These are phyloP conservation scores for Globisporangium emineosum DNA, from an alignment of 352 stramenopile species.

Conservation along the genomic window DNA sequence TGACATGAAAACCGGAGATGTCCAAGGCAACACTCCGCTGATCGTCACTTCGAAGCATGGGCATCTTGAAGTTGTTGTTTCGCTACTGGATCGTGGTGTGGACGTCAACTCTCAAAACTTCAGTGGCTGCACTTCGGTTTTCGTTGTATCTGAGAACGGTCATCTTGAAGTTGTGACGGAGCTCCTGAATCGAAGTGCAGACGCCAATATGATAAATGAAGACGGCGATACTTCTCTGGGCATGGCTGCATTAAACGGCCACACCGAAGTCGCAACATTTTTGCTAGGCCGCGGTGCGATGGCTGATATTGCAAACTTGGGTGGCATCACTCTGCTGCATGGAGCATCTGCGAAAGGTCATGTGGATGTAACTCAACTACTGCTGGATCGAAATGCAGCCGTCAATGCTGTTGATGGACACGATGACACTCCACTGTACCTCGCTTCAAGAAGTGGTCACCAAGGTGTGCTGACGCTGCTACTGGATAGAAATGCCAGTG, in stretches of 20 bases:
- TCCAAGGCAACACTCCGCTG: not conserved
- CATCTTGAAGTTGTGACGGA: not conserved
- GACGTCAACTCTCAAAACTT: not conserved
- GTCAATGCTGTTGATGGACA: not conserved
- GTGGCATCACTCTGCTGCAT: not conserved
- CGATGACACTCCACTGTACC: not conserved
- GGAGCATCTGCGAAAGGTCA: not conserved
- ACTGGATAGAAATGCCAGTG: not conserved
- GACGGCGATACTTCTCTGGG: too few relatives aligned
- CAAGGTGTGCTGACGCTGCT: not conserved
- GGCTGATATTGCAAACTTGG: too few relatives aligned
- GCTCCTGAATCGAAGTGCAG: not conserved
- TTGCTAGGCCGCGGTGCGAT: too few relatives aligned
- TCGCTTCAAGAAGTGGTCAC: not conserved
- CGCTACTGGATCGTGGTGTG: not conserved
- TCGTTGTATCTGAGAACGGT: not conserved
- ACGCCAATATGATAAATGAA: not conserved
- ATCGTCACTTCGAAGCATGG: too few relatives aligned
- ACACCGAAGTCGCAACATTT: too few relatives aligned
- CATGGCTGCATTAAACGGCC: too few relatives aligned
- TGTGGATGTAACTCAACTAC: not conserved
- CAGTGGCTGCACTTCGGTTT: too few relatives aligned
- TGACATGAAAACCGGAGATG: not conserved
- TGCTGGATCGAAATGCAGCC: not conserved
- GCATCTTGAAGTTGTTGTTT: too few relatives aligned